Evolutionary conservation across 495 filamentous ascomycete species (phyloP), one percentile per base, ranked within the genome.

Genomic region (Penicillium pancosmium): DNA sequence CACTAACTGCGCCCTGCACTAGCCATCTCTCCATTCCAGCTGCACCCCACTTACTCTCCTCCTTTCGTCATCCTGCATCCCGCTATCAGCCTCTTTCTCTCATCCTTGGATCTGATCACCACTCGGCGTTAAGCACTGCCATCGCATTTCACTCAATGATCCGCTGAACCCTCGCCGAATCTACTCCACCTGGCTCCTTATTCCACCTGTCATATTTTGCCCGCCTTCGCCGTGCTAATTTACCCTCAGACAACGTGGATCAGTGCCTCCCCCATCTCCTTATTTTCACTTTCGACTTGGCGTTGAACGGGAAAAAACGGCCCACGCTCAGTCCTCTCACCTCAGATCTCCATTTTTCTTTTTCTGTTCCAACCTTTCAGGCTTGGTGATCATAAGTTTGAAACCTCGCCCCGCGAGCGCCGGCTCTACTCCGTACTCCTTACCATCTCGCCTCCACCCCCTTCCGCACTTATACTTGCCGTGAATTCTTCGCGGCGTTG

Each of bases 1-100:
- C 36, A n/a, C 36, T 40, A n/a, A n/a, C 36, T n/a, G 15, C 27
- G 27, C 36, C 12, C 36, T 13, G 41, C 41, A 44, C 16, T 44
- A 16, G 41, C 41, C 16, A 19, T n/a, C 13, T 18, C 41, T 16
- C 41, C 23, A 40, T 23, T n/a, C 44, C 34, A 51, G 50, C 15
- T 18, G 43, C 51, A 43, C 19, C 53, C 56, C 57, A 33, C 34
- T 46, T 46, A 21, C 25, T 46, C 40, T 55, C 57, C 54, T 38
- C 54, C 56, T 67, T 63, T 59, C 57, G 64, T 67, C 64, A 66
- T 66, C 63, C 46, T 57, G 54, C 63, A 66, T 60, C 33, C 59
- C 57, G 55, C 63, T 62, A 59, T 62, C 64, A 61, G 60, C 60
- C 63, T 63, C 60, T 52, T 59, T 47, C 46, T 44, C 5, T 44